Conservation (phyloP, 768 basidiomycete species). For the Lactarius tabidus region DNA sequence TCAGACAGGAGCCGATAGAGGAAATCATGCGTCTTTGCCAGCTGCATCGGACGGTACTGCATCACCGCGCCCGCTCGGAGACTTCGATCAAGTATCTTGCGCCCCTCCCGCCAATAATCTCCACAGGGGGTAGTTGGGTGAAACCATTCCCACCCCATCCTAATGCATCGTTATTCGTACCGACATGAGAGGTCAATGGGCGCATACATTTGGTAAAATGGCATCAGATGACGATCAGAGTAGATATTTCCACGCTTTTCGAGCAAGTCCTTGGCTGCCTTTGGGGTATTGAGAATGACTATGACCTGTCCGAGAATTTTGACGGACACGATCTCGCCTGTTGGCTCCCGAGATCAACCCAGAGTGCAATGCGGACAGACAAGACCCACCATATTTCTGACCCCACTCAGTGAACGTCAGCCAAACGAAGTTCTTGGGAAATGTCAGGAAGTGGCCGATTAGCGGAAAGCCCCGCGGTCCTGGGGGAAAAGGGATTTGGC, state of each 20-base stretch:
- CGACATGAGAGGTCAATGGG: too few relatives aligned
- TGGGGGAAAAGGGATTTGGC: constrained; percentile 6
- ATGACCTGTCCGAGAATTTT: constrained; percentile 41
- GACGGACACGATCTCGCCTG: constrained; percentile 41
- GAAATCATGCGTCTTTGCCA: constrained; percentile 7
- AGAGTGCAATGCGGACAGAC: too few relatives aligned
- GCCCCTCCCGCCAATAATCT: constrained; percentile 9
- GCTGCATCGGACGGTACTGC: constrained; percentile 16
- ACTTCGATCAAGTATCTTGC: constrained; percentile 11
- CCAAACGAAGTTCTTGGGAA: constrained; percentile 14
- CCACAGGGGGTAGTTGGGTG: constrained; percentile 11
- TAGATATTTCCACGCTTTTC: constrained; percentile 46
- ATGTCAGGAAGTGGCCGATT: constrained; percentile 4
- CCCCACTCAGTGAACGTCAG: constrained; percentile 13
- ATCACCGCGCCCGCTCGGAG: constrained; percentile 4
- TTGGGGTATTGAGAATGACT: constrained; percentile 45
- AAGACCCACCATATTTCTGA: constrained; percentile 7
- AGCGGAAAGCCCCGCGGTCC: constrained; percentile 12
- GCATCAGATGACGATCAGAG: constrained; percentile 35
- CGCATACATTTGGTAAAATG: constrained; percentile 13
- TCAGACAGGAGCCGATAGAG: constrained; percentile 4
- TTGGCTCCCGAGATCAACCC: neutral
- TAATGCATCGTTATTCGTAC: neutral
- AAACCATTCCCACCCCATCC: constrained; percentile 18
- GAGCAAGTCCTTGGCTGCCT: constrained; percentile 42